A percentile compares a stretch with the other conserved stretches of the same genome.
phyloP scores from a whole-genome alignment of 1,139 yeast species.

The Diutina neorugosa region DNA sequence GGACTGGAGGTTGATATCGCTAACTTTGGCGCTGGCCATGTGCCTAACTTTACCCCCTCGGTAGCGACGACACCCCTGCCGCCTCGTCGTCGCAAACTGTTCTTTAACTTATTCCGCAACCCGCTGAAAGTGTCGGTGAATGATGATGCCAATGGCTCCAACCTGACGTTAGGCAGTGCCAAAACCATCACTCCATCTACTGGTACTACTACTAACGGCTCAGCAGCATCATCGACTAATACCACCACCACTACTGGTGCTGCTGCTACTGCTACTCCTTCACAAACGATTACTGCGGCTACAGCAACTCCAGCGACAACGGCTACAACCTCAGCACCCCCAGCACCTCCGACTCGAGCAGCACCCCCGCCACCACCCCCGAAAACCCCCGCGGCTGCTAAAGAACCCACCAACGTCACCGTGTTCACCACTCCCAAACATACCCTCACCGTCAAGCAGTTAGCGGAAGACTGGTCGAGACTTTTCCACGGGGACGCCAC shows the following conservation, averaged over 20 bases:
- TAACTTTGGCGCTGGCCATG: not conserved
- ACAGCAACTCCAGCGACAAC: not conserved
- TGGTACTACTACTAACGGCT: too few species aligned
- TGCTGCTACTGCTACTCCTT: too few species aligned
- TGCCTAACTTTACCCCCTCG: not conserved
- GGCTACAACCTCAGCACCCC: not conserved
- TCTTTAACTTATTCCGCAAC: not conserved
- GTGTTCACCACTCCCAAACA: not conserved
- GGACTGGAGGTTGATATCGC: not conserved
- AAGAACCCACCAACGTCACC: not conserved
- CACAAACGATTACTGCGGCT: too few species aligned
- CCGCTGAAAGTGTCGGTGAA: not conserved
- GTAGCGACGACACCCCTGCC: not conserved
- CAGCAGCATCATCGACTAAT: too few species aligned
- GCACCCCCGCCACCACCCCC: not conserved
- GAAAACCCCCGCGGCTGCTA: not conserved
- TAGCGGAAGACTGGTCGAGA: not conserved
- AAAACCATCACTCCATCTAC: not conserved
- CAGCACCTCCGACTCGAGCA: not conserved
- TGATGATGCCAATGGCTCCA: not conserved
- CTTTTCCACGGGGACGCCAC: not conserved
- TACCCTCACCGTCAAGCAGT: not conserved
- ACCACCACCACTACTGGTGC: too few species aligned
- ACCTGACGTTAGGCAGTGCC: not conserved
- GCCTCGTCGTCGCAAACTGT: not conserved